These are phyloP conservation scores for Stemphylium beticola DNA, from an alignment of 2,329 filamentous ascomycete genomes.

Conservation along the genomic window DNA sequence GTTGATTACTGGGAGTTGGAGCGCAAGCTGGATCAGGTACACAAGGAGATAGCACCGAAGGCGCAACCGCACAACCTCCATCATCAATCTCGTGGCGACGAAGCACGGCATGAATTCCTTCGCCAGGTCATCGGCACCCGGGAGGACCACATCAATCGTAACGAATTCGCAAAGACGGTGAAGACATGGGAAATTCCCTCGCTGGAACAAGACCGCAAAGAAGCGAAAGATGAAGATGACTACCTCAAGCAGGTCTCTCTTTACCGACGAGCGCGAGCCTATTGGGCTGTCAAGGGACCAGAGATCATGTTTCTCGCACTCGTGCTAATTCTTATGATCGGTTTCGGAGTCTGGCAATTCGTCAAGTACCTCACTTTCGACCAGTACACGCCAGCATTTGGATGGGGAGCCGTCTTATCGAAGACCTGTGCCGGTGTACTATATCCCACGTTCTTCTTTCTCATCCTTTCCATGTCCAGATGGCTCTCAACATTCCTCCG, in stretches of 20 bases:
- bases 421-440: constrained; percentile 63
- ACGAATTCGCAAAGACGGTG: constrained; percentile 56
- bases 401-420: constrained; percentile 63
- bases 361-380: constrained; percentile 58
- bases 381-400: constrained; percentile 58
- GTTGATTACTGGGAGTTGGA: constrained; percentile 62
- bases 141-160: constrained; percentile 52
- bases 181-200: constrained; percentile 58
- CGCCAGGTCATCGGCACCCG: constrained; percentile 57
- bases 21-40: constrained; percentile 59
- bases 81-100: constrained; percentile 45
- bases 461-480: constrained; percentile 64
- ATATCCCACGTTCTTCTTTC: constrained; percentile 65
- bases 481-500: constrained; percentile 62
- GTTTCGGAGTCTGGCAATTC: constrained; percentile 62
- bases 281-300: constrained; percentile 63
- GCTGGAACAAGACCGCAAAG: constrained; percentile 55
- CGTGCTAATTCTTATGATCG: constrained; percentile 57
- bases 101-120: constrained; percentile 59
- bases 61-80: constrained; percentile 55
- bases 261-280: constrained; percentile 57
- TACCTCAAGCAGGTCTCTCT: constrained; percentile 56
- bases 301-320: constrained; percentile 58
- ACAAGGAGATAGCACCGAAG: constrained; percentile 58
- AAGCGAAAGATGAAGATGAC: constrained; percentile 55